phyloP scores from a whole-genome alignment of 2,329 filamentous ascomycete species.

The Raffaelea albimanens region DNA sequence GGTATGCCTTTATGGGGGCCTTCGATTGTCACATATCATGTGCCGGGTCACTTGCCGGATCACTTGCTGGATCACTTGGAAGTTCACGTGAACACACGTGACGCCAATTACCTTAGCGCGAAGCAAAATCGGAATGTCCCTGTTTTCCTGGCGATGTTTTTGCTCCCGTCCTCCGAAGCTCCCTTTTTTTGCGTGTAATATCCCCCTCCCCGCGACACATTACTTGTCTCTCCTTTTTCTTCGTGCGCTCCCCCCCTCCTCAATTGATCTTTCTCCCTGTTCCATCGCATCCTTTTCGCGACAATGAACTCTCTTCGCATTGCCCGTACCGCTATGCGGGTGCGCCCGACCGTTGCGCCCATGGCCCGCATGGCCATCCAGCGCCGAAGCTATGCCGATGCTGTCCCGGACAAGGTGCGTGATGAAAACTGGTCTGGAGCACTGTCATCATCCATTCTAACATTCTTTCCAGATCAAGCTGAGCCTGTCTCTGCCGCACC shows the following conservation, averaged over 20 bases:
- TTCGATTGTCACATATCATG: no score
- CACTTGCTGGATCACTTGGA: not conserved
- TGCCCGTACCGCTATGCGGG: conserved; percentile 81
- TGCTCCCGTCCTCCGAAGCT: conserved; percentile 6
- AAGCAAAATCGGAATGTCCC: conserved; percentile 4
- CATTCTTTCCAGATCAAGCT: conserved; percentile 67
- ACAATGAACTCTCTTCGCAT: conserved; percentile 93
- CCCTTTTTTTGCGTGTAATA: not conserved
- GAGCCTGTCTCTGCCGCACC: conserved; percentile 92
- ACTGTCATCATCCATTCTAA: not conserved
- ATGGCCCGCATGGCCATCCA: conserved; percentile 60
- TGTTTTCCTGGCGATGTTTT: conserved; percentile 8
- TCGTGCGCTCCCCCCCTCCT: not conserved
- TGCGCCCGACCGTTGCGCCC: conserved; percentile 67
- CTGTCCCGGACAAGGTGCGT: conserved; percentile 70
- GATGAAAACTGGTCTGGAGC: not conserved
- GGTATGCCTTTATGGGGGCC: no score
- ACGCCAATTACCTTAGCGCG: not conserved
- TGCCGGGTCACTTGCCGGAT: no score
- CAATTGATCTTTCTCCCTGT: conserved; percentile 42
- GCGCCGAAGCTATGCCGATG: conserved; percentile 86
- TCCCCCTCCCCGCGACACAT: conserved; percentile 1
- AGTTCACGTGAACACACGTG: not conserved
- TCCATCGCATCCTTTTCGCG: conserved; percentile 19
- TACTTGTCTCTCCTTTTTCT: not conserved